These are phyloP conservation scores for Phytopythium ostracodes DNA, from an alignment of 352 stramenopile species.

Conservation along the genomic window DNA sequence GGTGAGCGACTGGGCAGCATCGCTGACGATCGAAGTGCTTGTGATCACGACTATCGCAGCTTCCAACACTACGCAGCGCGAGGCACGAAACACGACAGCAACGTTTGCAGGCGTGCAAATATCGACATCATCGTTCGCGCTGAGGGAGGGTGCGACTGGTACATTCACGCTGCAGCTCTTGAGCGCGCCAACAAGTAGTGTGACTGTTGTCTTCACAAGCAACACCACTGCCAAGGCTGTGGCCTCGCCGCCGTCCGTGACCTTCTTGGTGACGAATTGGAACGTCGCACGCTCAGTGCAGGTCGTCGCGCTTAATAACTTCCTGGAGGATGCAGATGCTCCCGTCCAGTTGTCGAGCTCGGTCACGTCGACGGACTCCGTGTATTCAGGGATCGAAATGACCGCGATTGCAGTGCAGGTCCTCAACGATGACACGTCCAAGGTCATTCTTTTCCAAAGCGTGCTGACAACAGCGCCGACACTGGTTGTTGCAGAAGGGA, in stretches of 20 bases:
- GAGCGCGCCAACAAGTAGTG: constrained; percentile 25
- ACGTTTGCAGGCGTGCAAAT: constrained; percentile 37
- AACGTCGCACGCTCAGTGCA: constrained; percentile 24
- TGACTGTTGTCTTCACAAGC: constrained; percentile 36
- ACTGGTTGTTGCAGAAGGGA: constrained; percentile 43
- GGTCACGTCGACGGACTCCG: constrained; percentile 26
- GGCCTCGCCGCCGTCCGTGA: constrained; percentile 14
- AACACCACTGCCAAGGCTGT: constrained; percentile 25
- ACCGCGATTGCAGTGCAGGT: constrained; percentile 31
- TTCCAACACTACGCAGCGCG: constrained; percentile 35
- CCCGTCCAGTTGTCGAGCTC: constrained; percentile 17
- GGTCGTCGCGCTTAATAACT: constrained; percentile 44
- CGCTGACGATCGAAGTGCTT: constrained; percentile 33
- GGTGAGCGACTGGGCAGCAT: constrained; percentile 18
- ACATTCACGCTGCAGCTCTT: constrained; percentile 30
- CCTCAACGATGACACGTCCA: constrained; percentile 47
- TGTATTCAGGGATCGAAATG: constrained; percentile 27
- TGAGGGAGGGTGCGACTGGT: constrained; percentile 29
- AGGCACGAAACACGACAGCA: constrained; percentile 16
- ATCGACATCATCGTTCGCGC: constrained; percentile 31
- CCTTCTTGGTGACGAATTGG: constrained; percentile 34
- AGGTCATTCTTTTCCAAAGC: constrained; percentile 40
- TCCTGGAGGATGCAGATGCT: constrained; percentile 39
- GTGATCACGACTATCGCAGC: constrained; percentile 21
- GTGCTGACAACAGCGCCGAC: constrained; percentile 25